These are phyloP conservation scores for Pythium chondricola DNA, from an alignment of 352 stramenopile genomes.

Conservation along the genomic window DNA sequence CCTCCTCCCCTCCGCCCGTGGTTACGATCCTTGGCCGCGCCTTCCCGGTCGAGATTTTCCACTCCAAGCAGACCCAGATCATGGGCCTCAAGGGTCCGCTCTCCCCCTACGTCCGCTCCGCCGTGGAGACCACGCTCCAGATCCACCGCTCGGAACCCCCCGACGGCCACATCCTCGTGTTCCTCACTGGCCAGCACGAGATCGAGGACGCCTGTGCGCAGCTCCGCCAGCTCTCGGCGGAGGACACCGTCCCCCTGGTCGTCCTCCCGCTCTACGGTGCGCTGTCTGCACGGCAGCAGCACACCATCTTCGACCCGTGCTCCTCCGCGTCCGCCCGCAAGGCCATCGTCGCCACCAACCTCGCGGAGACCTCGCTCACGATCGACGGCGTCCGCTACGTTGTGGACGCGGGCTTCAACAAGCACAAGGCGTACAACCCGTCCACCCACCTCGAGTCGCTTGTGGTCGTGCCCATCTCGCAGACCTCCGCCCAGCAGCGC, in stretches of 20 bases:
- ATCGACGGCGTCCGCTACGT: conserved; percentile 93
- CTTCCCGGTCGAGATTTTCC: conserved; percentile 92
- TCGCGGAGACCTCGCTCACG: conserved; percentile 97
- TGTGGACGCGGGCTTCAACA: conserved; percentile 74
- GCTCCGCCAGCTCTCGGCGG: conserved; percentile 54
- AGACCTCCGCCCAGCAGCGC: conserved; percentile 91
- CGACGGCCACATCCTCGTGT: conserved; percentile 88
- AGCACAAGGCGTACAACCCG: conserved; percentile 92
- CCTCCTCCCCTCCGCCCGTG: conserved; percentile 49
- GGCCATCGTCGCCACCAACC: conserved; percentile 89
- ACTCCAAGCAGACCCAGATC: conserved; percentile 81
- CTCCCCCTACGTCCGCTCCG: conserved; percentile 53
- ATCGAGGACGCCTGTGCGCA: conserved; percentile 88
- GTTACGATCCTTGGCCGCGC: conserved; percentile 88
- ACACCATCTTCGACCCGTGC: conserved; percentile 92
- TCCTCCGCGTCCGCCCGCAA: conserved; percentile 78
- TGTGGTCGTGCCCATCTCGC: conserved; percentile 94
- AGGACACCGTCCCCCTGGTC: conserved; percentile 42
- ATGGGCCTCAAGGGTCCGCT: conserved; percentile 58
- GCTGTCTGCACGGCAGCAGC: conserved; percentile 89
- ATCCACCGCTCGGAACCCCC: conserved; percentile 62
- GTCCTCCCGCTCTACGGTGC: conserved; percentile 94
- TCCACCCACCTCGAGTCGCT: conserved; percentile 70
- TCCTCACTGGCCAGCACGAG: conserved; percentile 92
- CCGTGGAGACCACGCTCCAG: conserved; percentile 75